Percentiles rank a stretch among this genome's conserved stretches.
These are phyloP conservation scores for Massarina eburnea DNA, from an alignment of 2,329 filamentous ascomycete species.

Conservation along the genomic window DNA sequence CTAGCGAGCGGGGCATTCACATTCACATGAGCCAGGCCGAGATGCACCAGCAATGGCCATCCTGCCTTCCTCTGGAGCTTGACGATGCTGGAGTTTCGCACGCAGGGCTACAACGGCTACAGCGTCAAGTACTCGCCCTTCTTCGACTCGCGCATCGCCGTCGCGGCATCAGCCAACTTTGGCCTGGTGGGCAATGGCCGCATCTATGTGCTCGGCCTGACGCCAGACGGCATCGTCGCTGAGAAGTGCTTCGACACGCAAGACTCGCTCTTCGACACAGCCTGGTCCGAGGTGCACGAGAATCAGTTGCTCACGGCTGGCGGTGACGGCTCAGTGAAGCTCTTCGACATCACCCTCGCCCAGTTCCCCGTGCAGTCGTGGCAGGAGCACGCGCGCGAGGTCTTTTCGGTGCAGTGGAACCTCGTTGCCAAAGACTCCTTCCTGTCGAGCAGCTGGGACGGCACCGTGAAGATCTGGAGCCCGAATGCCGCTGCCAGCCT, in stretches of 20 bases:
- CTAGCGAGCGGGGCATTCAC: neutral
- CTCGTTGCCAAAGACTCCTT: conserved; percentile 89
- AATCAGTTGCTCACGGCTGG: conserved; percentile 88
- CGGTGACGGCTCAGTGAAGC: conserved; percentile 91
- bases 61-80: too few relatives aligned
- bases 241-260: conserved; percentile 96
- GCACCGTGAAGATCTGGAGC: conserved; percentile 93
- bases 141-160: conserved; percentile 91
- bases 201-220: conserved; percentile 80
- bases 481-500: conserved; percentile 74
- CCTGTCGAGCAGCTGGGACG: conserved; percentile 91
- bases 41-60: too few relatives aligned
- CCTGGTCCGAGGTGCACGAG: conserved; percentile 96
- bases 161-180: conserved; percentile 90
- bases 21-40: neutral
- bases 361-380: conserved; percentile 90
- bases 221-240: conserved; percentile 77
- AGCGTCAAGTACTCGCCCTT: conserved; percentile 98
- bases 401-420: conserved; percentile 92
- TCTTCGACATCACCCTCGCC: conserved; percentile 81
- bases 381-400: conserved; percentile 89
- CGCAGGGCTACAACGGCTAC: conserved; percentile 92
- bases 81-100: conserved; percentile 91
- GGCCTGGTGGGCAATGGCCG: conserved; percentile 95
- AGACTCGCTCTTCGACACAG: conserved; percentile 90